These are phyloP conservation scores for Talaromyces sp. DNA, from an alignment of 2,329 filamentous ascomycete genomes.

Conservation along the genomic window DNA sequence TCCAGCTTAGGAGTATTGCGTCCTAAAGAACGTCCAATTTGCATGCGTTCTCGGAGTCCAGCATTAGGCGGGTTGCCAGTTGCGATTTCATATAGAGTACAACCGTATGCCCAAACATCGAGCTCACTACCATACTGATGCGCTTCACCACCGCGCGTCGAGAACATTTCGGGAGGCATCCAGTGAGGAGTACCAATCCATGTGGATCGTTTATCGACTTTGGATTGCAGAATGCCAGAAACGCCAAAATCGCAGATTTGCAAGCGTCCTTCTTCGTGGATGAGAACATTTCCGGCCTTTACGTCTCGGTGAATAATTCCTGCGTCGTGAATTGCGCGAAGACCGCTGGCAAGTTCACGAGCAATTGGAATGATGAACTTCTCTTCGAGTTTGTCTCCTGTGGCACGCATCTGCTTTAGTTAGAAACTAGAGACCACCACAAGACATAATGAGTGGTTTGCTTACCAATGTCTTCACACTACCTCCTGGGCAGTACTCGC, in stretches of 20 bases:
- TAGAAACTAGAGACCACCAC: background rate
- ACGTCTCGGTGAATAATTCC: slow-evolving; percentile 62
- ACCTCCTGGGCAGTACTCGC: slow-evolving; percentile 62
- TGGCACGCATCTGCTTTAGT: slow-evolving; percentile 42
- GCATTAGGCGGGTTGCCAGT: slow-evolving; percentile 47
- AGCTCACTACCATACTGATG: slow-evolving; percentile 47
- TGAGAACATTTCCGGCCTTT: slow-evolving; percentile 60
- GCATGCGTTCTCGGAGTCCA: slow-evolving; percentile 44
- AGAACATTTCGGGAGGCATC: slow-evolving; percentile 60
- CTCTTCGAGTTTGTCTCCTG: slow-evolving; percentile 50
- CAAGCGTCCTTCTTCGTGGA: slow-evolving; percentile 58
- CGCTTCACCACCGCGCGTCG: slow-evolving; percentile 30
- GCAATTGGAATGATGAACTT: slow-evolving; percentile 60
- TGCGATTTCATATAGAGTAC: slow-evolving; percentile 47
- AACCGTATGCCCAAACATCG: slow-evolving; percentile 49
- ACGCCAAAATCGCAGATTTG: slow-evolving; percentile 64
- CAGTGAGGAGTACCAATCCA: slow-evolving; percentile 63
- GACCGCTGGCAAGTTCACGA: slow-evolving; percentile 56
- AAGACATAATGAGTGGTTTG: slow-evolving; percentile 2
- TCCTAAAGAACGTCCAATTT: slow-evolving; percentile 42
- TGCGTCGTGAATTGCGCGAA: slow-evolving; percentile 60
- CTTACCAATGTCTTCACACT: slow-evolving; percentile 61
- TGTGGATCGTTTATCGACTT: slow-evolving; percentile 57
- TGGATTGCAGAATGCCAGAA: slow-evolving; percentile 56
- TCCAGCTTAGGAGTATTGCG: slow-evolving; percentile 40